Conservation (phyloP, 257 asterid species). For the Gentiana dahurica region DNA sequence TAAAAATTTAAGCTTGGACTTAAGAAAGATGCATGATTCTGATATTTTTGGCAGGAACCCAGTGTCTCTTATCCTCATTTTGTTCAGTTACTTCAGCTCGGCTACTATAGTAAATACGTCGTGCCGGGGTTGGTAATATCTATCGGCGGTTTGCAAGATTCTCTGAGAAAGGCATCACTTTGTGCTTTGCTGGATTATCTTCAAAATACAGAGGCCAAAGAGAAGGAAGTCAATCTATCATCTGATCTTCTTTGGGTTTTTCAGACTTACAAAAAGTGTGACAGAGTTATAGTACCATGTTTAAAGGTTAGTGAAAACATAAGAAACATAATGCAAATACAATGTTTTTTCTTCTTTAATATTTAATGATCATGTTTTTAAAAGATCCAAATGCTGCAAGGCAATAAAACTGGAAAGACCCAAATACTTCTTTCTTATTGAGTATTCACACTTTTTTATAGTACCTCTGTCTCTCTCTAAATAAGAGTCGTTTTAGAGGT, state of each 20-base stretch:
- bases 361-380: background rate
- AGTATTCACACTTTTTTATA: background rate
- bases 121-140: conserved; percentile 81
- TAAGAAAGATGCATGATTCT: conserved; percentile 11
- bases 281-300: conserved; percentile 72
- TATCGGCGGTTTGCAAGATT: conserved; percentile 88
- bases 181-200: conserved; percentile 68
- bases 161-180: conserved; percentile 68
- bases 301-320: conserved; percentile 46
- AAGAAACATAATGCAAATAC: background rate
- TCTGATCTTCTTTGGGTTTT: conserved; percentile 81
- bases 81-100: conserved; percentile 57
- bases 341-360: too few species aligned
- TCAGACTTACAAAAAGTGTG: conserved; percentile 53
- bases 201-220: conserved; percentile 36
- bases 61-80: conserved; percentile 66
- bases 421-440: background rate
- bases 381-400: background rate
- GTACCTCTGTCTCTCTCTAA: too few species aligned
- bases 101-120: conserved; percentile 64
- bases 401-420: too few species aligned
- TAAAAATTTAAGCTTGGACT: conserved; percentile 5
- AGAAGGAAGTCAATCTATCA: conserved; percentile 41
- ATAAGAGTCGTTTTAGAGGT: too few species aligned
- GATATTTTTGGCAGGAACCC: conserved; percentile 56